These are phyloP conservation scores for Fusarium odoratissimum DNA, from an alignment of 2,329 filamentous ascomycete genomes.

Conservation along the genomic window DNA sequence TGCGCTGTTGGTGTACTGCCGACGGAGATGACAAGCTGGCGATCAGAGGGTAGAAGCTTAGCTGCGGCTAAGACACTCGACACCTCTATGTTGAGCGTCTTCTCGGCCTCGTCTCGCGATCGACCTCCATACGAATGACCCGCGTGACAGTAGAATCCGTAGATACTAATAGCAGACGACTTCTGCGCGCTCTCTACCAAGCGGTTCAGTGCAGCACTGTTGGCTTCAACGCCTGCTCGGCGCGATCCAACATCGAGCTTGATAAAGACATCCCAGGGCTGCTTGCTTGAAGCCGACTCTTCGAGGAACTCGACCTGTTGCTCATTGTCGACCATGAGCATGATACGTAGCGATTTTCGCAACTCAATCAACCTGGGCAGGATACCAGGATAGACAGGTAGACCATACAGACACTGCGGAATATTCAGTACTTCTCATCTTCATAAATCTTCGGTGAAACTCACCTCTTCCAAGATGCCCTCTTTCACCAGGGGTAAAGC, in stretches of 20 bases:
- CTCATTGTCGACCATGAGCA: constrained; percentile 54
- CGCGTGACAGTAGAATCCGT: constrained; percentile 54
- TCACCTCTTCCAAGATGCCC: constrained; percentile 54
- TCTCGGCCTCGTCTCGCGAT: constrained; percentile 47
- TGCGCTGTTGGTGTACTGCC: constrained; percentile 54
- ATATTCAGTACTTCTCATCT: neutral
- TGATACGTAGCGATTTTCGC: constrained; percentile 46
- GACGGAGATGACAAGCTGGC: constrained; percentile 47
- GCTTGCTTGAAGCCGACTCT: constrained; percentile 12
- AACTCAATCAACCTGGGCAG: constrained; percentile 48
- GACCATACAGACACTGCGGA: constrained; percentile 51
- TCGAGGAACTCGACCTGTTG: constrained; percentile 50
- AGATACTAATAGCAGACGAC: constrained; percentile 47
- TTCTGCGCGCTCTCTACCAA: constrained; percentile 45
- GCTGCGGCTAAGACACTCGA: constrained; percentile 48
- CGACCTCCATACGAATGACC: constrained; percentile 52
- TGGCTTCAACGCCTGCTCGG: constrained; percentile 48
- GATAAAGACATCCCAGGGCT: constrained; percentile 52
- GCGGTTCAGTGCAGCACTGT: constrained; percentile 41
- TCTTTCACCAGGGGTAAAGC: constrained; percentile 53
- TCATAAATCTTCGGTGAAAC: neutral
- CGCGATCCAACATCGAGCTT: constrained; percentile 53
- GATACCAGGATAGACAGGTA: constrained; percentile 53
- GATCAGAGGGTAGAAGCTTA: constrained; percentile 44
- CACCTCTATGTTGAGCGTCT: constrained; percentile 47